Evolutionary conservation across 1,284 basidiomycete genomes (phyloP).

Genomic region (Rhizoctonia solani): DNA sequence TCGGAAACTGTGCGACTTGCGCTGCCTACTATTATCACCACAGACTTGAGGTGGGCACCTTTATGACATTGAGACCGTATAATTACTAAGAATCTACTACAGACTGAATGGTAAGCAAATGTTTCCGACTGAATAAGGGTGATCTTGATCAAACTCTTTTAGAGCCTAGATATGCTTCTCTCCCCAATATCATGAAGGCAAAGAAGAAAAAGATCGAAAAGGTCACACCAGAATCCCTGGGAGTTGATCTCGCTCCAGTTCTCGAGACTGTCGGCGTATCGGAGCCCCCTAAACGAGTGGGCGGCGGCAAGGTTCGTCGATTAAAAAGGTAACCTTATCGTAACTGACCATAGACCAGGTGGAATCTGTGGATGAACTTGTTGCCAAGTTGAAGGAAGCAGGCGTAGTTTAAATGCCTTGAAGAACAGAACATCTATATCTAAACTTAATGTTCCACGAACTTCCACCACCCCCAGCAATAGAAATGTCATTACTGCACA

Average conservation of each 20-base stretch:
- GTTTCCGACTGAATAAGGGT: background rate
- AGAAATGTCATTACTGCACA: too few relatives aligned
- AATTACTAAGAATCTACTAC: background rate
- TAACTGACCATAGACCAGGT: slow-evolving; percentile 53
- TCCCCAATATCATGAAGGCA: slow-evolving; percentile 98
- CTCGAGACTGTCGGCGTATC: slow-evolving; percentile 89
- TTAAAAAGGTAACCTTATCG: background rate
- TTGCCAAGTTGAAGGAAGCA: slow-evolving; percentile 88
- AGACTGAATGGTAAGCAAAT: slow-evolving; percentile 58
- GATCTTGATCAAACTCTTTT: slow-evolving; percentile 36
- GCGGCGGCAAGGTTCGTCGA: slow-evolving; percentile 81
- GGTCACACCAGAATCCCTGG: slow-evolving; percentile 77
- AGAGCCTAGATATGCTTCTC: slow-evolving; percentile 93
- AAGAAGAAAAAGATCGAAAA: slow-evolving; percentile 98
- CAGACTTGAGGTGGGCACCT: slow-evolving; percentile 79
- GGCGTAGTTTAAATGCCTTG: slow-evolving; percentile 56
- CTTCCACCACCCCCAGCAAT: too few relatives aligned
- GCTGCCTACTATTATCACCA: slow-evolving; percentile 89
- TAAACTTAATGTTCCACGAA: too few relatives aligned
- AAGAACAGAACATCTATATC: background rate
- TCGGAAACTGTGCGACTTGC: slow-evolving; percentile 80
- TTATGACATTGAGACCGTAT: background rate
- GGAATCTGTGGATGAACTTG: slow-evolving; percentile 85
- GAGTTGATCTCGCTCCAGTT: slow-evolving; percentile 78
- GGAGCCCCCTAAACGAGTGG: slow-evolving; percentile 89